phyloP scores from a whole-genome alignment of 345 rosid species.

The Populus nigra region DNA sequence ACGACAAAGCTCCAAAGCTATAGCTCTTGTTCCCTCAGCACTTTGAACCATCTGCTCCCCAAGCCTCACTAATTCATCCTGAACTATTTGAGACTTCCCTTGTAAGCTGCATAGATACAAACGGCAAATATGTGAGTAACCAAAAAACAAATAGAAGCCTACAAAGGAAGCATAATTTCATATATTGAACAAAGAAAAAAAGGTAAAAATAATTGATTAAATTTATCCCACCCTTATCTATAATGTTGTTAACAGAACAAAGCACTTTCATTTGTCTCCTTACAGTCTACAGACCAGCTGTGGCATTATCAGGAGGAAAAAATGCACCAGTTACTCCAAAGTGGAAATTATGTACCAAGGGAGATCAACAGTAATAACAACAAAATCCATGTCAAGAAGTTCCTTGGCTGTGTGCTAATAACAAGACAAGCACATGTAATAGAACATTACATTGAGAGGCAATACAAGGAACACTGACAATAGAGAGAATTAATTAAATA shows the following conservation, averaged over 20 bases:
- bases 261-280: not conserved
- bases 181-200: not conserved
- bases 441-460: not conserved
- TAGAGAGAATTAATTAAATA: not conserved
- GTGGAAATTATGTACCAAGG: not conserved
- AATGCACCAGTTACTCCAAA: not conserved
- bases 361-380: not conserved
- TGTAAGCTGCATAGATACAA: slow-evolving; percentile 58
- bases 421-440: not conserved
- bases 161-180: not conserved
- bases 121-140: not conserved
- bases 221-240: not conserved
- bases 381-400: not conserved
- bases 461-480: not conserved
- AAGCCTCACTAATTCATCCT: slow-evolving; percentile 80
- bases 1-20: slow-evolving; percentile 97
- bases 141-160: not conserved
- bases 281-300: not conserved
- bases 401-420: not conserved
- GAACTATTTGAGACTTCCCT: slow-evolving; percentile 82
- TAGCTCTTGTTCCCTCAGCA: slow-evolving; percentile 91
- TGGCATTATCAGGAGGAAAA: not conserved
- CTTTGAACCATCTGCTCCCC: slow-evolving; percentile 83
- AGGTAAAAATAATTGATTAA: not conserved
- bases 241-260: not conserved